Conservation (phyloP, 2,329 filamentous ascomycete species). For the Hypoxylon sp. region DNA sequence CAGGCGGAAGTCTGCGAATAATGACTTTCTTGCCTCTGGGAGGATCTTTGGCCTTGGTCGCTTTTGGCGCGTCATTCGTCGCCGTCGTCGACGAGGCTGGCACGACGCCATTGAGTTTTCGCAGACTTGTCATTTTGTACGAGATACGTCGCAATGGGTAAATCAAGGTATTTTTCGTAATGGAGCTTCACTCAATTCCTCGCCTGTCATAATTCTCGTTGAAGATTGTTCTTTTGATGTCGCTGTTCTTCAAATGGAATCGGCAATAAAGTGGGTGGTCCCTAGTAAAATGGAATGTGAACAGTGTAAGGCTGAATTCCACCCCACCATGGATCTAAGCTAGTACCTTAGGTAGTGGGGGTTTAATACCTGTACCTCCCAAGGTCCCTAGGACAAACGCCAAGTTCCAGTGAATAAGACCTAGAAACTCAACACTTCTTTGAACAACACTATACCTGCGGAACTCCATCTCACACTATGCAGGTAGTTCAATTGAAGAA, state of each 20-base stretch:
- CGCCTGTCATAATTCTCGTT: constrained; percentile 11
- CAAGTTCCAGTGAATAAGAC: background rate
- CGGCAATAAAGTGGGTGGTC: constrained; percentile 2
- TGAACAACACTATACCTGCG: no score
- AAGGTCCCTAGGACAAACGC: no score
- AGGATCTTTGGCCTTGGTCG: constrained; percentile 65
- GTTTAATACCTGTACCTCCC: no score
- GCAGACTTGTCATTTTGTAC: constrained; percentile 45
- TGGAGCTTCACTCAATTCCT: background rate
- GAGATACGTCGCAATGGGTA: background rate
- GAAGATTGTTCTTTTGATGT: background rate
- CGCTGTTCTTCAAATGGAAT: background rate
- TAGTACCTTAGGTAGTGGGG: no score
- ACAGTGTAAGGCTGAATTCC: constrained; percentile 34
- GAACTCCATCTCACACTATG: no score
- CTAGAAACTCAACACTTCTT: background rate
- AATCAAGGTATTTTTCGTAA: background rate
- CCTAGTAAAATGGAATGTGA: constrained; percentile 3
- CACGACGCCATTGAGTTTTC: constrained; percentile 67
- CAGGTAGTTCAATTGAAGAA: background rate
- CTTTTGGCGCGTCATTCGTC: constrained; percentile 57
- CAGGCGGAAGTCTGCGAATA: constrained; percentile 87
- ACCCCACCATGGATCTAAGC: constrained; percentile 4
- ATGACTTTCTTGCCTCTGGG: constrained; percentile 84
- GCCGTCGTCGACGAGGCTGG: constrained; percentile 64